These are phyloP conservation scores for Trichaptum fuscoviolaceum DNA, from an alignment of 768 basidiomycete species.

Conservation along the genomic window DNA sequence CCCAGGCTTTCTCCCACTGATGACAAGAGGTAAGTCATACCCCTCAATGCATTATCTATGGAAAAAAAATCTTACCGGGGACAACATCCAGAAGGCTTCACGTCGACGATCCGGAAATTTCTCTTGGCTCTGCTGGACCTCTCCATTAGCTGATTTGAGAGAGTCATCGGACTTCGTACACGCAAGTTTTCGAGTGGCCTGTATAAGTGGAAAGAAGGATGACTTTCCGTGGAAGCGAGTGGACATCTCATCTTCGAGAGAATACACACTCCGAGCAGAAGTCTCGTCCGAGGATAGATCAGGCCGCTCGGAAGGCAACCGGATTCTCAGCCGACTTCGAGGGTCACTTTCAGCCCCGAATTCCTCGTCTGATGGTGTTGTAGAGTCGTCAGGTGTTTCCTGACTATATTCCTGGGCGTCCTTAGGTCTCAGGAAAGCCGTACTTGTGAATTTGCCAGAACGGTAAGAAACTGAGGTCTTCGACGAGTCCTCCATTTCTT, in stretches of 20 bases:
- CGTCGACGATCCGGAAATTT: constrained; percentile 28
- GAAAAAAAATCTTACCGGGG: constrained; percentile 39
- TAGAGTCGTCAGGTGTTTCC: not conserved
- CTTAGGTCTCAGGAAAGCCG: constrained; percentile 13
- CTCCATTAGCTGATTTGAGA: not conserved
- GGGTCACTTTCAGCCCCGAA: not conserved
- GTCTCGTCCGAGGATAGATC: constrained; percentile 19
- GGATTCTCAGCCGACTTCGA: constrained; percentile 29
- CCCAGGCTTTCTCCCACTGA: constrained; percentile 59
- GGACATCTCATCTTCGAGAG: not conserved
- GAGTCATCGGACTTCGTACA: constrained; percentile 30
- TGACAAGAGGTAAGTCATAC: constrained; percentile 12
- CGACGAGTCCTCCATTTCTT: constrained; percentile 3
- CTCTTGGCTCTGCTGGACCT: not conserved
- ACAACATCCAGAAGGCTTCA: constrained; percentile 52
- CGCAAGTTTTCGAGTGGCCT: constrained; percentile 40
- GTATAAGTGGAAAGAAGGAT: constrained; percentile 50
- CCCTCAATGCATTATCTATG: not conserved
- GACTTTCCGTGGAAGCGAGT: constrained; percentile 60
- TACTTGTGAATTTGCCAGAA: constrained; percentile 10
- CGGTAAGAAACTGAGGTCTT: not conserved
- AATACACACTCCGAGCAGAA: constrained; percentile 14
- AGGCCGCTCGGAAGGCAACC: constrained; percentile 13
- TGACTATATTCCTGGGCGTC: constrained; percentile 2
- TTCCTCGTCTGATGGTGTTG: not conserved